Evolutionary conservation across 805 yeast species (phyloP).

Genomic region (Schwanniomyces polymorphus): DNA sequence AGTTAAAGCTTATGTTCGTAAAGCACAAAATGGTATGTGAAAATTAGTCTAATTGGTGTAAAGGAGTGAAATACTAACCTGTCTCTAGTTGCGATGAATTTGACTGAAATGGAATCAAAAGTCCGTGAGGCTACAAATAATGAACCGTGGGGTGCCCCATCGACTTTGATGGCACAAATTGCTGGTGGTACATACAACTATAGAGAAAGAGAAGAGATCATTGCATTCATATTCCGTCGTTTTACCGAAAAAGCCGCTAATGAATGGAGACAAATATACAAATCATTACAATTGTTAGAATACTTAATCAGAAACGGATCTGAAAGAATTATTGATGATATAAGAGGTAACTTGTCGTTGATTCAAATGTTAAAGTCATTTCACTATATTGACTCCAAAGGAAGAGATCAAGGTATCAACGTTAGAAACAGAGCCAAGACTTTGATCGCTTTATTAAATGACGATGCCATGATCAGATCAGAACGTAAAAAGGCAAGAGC

Average conservation of each 20-base stretch:
- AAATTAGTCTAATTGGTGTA: not conserved
- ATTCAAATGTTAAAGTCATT: conserved; percentile 88
- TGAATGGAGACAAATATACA: conserved; percentile 98
- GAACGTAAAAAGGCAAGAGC: conserved; percentile 92
- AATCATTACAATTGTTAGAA: conserved; percentile 88
- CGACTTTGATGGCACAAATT: conserved; percentile 90
- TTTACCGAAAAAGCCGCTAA: conserved; percentile 94
- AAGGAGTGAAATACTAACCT: conserved; percentile 6
- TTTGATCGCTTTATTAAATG: conserved; percentile 67
- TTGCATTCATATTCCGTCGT: conserved; percentile 76
- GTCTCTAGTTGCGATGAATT: conserved; percentile 69
- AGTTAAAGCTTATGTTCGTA: conserved; percentile 94
- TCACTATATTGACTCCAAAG: conserved; percentile 91
- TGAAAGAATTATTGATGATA: conserved; percentile 93
- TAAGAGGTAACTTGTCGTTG: conserved; percentile 76
- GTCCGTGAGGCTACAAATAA: conserved; percentile 98
- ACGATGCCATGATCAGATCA: conserved; percentile 70
- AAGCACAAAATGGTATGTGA: conserved; percentile 83
- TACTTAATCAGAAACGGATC: conserved; percentile 89
- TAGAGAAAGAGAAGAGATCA: conserved; percentile 75
- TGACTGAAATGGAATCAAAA: conserved; percentile 95
- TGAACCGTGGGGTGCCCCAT: conserved; percentile 98
- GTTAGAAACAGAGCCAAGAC: conserved; percentile 89
- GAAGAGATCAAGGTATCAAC: conserved; percentile 94
- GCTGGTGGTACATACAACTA: conserved; percentile 92